Evolutionary conservation across 495 filamentous ascomycete species (phyloP), one percentile per base, ranked within the genome.

Genomic region (Astrothelium subdiscretum): DNA sequence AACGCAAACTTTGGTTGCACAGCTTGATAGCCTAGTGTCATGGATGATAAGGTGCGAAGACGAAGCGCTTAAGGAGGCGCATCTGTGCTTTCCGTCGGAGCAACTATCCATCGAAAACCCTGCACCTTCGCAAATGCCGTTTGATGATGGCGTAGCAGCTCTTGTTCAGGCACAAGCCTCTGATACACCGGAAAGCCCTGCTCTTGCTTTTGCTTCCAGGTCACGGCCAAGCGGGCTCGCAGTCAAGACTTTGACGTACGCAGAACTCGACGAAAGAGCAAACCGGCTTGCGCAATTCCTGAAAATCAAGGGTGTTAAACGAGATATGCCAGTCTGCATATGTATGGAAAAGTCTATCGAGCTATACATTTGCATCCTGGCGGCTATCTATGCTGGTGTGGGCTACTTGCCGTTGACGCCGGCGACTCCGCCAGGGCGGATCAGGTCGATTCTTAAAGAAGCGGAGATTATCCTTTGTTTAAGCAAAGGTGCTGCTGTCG

Each of bases 351-450:
- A 89, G 65, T 87, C 82, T 0, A 64, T 84, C 1, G 72, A 85
- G 5, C 73, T 89, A 0, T 92, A 92, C 69, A 75, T 83, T 26
- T 78, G 84, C 0, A 85, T 92, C 27, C 75, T 95, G 26, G 90
- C 85, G 0, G 79, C 87, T 20, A 68, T 88, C 2, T 91, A 92
- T 63, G 73, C 81, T 13, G 88, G 88, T 10, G 85, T 83, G 60
- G 89, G 85, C 32, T 90, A 92, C 70, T 71, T 92, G 51, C 87
- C 88, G 0, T 73, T 94, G 15, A 77, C 84, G 0, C 83, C 87
- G 12, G 80, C 76, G n/a, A 84, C 83, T 0, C 87, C 89, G 2
- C 27, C 62, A 0, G 74, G 82, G 29, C 76, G 85, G 40, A 73
- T 86, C 13, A 65, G 73, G 18, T 69, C 73, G 8, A 85, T 90